Conservation (phyloP, 345 rosid species). For the Turritis glabra region DNA sequence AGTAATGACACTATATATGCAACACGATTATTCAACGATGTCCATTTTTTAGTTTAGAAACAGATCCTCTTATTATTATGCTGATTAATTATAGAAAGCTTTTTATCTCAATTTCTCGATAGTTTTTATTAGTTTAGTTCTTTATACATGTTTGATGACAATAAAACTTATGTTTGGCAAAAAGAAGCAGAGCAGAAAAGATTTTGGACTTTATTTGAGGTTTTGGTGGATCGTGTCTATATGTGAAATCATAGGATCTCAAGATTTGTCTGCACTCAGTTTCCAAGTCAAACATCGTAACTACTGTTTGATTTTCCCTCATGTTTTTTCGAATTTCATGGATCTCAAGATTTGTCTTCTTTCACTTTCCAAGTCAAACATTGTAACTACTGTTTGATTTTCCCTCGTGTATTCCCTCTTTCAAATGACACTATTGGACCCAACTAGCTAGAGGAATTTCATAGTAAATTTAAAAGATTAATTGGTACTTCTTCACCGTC, state of each 20-base stretch:
- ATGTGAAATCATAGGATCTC: conserved; percentile 25
- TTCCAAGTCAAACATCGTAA: conserved; percentile 29
- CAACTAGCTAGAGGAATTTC: background rate
- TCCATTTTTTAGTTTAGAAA: background rate
- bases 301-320: conserved; percentile 28
- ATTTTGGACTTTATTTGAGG: conserved; percentile 20
- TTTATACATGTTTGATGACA: background rate
- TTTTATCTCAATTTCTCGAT: background rate
- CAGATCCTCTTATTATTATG: background rate
- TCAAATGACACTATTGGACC: conserved; percentile 15
- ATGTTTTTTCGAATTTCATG: background rate
- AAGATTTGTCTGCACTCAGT: conserved; percentile 18
- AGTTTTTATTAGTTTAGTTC: background rate
- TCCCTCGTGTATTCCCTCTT: conserved; percentile 22
- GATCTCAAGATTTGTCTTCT: conserved; percentile 29
- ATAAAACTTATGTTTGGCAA: conserved; percentile 6
- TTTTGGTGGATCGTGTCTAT: conserved; percentile 25
- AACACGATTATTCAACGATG: background rate
- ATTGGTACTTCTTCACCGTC: background rate
- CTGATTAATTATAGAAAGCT: background rate
- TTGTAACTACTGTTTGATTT: conserved; percentile 33
- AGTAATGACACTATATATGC: conserved; percentile 11
- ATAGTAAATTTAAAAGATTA: background rate
- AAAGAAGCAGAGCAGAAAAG: conserved; percentile 2
- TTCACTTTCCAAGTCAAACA: conserved; percentile 35